Base-by-base conservation (phyloP, 306 rosid genomes). In the Rubus parviflorus region DNA sequence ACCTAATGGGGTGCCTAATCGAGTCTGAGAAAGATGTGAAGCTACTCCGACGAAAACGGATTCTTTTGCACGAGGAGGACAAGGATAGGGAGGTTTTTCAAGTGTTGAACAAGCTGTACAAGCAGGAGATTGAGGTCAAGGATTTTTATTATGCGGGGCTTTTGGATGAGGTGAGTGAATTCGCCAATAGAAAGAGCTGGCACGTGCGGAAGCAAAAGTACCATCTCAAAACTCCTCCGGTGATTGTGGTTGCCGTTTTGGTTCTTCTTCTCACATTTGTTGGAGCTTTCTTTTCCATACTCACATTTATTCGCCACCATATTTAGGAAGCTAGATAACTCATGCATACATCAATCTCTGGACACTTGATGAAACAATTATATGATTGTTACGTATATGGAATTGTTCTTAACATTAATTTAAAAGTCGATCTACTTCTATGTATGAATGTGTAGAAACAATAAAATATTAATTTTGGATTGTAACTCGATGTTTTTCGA, bases 91-190 rank as follows among this genome's bases (percentile, higher is more conserved):
- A 83, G 51, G 73, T 72, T 12, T 13, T 17, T 45, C 23, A 22
- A 19, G 54, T 85, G 22, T 81, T 90, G 66, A 6, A 15, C 60
- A 79, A 77, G 72, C 80, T 88, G 17, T 48, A 81, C 30, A 1
- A 49, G 42, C 43, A 58, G 35, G 35, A 30, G 22, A 77, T 69
- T 41, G 68, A 16, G 8, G 49, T 35, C 63, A 57, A 51, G 62
- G 83, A 79, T 3, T 79, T 53, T n/a, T 82, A 85, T 61, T 90
- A 85, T 41, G 75, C n/a, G 51, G 84, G 81, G 83, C 63, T 85
- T 66, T 66, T 72, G 51, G 81, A 83, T 37, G 81, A 85, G 12
- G 72, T 85, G 1, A 22, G 45, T 1, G 54, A 77, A 37, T 75
- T 73, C 75, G 14, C 17, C 45, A 81, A 13, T 15, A 63, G 3